Conservation (phyloP, 768 basidiomycete genomes). For the Leccinum disarticulatum region DNA sequence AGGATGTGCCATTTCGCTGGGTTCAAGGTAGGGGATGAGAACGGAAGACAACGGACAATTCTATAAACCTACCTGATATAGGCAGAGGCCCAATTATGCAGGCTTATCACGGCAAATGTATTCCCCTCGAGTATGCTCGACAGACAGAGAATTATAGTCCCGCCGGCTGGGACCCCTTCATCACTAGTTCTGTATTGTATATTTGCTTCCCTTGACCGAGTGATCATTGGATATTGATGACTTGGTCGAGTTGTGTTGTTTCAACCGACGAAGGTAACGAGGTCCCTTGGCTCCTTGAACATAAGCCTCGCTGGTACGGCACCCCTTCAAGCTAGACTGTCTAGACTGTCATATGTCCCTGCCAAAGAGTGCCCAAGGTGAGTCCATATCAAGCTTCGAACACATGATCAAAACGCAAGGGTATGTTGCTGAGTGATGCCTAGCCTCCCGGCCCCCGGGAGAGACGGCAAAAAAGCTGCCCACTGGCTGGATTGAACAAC, state of each 20-base stretch:
- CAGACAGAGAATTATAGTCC: too few species aligned
- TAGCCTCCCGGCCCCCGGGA: too few species aligned
- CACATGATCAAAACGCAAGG: background rate
- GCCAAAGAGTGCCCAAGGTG: background rate
- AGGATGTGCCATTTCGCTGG: slow-evolving; percentile 54
- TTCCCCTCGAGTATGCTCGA: slow-evolving; percentile 78
- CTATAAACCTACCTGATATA: slow-evolving; percentile 34
- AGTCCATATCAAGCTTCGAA: background rate
- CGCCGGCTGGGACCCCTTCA: background rate
- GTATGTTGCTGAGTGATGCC: background rate
- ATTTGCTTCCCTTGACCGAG: background rate
- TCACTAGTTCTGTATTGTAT: background rate
- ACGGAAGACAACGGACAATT: background rate
- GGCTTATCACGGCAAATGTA: slow-evolving; percentile 84
- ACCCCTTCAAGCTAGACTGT: background rate
- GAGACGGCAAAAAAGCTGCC: slow-evolving; percentile 23
- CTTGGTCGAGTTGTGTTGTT: background rate
- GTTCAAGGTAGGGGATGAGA: background rate
- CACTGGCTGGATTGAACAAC: slow-evolving; percentile 47
- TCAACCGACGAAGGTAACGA: background rate
- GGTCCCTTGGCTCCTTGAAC: too few species aligned
- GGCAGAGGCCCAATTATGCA: slow-evolving; percentile 54
- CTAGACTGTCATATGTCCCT: too few species aligned
- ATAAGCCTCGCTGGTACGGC: too few species aligned
- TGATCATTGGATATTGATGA: background rate